Percentiles rank a stretch among this genome's conserved stretches.
Conservation (phyloP, 805 yeast genomes). For the Priceomyces medius region DNA sequence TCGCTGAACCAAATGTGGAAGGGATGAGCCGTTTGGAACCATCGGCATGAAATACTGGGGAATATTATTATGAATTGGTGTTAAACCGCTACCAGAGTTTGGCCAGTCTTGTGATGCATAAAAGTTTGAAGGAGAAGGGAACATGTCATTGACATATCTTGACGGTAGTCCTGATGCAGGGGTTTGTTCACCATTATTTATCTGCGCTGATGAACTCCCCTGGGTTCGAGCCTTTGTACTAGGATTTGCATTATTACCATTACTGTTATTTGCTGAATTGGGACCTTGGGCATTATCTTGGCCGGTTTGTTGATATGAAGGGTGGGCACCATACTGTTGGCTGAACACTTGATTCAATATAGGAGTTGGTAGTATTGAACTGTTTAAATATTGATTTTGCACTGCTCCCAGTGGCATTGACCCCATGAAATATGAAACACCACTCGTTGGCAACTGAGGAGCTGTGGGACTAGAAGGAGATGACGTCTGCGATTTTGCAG, state of each 20-base stretch:
- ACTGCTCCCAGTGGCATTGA: slow-evolving; percentile 26
- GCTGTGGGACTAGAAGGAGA: slow-evolving; percentile 41
- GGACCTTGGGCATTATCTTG: slow-evolving; percentile 20
- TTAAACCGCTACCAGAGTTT: slow-evolving; percentile 31
- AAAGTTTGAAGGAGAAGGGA: slow-evolving; percentile 79
- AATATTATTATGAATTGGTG: slow-evolving; percentile 33
- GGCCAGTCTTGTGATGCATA: slow-evolving; percentile 56
- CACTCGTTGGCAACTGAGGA: slow-evolving; percentile 33
- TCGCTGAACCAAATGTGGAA: background rate
- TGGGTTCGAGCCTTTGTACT: background rate
- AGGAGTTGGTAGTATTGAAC: slow-evolving; percentile 30
- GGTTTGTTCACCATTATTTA: slow-evolving; percentile 56
- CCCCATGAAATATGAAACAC: slow-evolving; percentile 21
- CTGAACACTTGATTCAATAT: slow-evolving; percentile 33
- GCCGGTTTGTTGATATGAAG: slow-evolving; percentile 17
- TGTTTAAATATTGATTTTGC: slow-evolving; percentile 21
- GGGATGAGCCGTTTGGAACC: slow-evolving; percentile 21
- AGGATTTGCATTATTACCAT: slow-evolving; percentile 15
- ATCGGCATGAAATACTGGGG: slow-evolving; percentile 39
- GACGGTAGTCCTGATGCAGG: slow-evolving; percentile 72
- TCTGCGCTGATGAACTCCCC: background rate
- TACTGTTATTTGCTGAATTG: slow-evolving; percentile 14
- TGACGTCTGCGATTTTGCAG: slow-evolving; percentile 39
- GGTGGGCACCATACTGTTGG: slow-evolving; percentile 11
- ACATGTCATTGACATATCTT: slow-evolving; percentile 65